These are phyloP conservation scores for Athelia psychrophila DNA, from an alignment of 1,284 basidiomycete species.

Conservation along the genomic window DNA sequence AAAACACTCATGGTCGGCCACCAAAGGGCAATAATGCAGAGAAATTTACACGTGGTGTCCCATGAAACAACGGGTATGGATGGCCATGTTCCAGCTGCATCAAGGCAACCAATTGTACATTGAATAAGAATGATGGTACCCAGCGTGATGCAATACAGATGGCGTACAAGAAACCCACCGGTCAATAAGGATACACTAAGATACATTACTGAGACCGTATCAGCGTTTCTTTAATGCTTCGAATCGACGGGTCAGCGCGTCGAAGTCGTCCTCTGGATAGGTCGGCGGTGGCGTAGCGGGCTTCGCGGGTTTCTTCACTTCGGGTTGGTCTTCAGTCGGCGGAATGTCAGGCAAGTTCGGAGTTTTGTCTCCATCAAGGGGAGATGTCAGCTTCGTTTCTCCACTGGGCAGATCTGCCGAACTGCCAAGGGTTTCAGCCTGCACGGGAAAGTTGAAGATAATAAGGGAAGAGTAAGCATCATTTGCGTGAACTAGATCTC, in stretches of 20 bases:
- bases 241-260: conserved; percentile 68
- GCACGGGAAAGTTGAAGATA: not conserved
- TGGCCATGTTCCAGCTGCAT: no score
- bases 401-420: conserved; percentile 26
- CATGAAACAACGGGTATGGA: no score
- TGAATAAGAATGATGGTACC: no score
- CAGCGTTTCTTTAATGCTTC: conserved; percentile 78
- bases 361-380: conserved; percentile 25
- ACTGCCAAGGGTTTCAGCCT: conserved; percentile 4
- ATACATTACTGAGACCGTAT: conserved; percentile 3
- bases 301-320: conserved; percentile 21
- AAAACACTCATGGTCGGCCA: no score
- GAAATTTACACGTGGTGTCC: no score
- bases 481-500: not conserved
- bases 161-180: no score
- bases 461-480: conserved; percentile 1
- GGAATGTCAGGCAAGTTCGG: conserved; percentile 46
- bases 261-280: conserved; percentile 65
- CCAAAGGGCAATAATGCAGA: no score
- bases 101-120: no score
- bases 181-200: no score
- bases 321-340: conserved; percentile 37
- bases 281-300: conserved; percentile 17
- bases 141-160: no score
- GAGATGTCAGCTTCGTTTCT: not conserved